Evolutionary conservation across 768 basidiomycete genomes (phyloP), one percentile per base, ranked within the genome.

Genomic region (Rhizopogon roseolus): DNA sequence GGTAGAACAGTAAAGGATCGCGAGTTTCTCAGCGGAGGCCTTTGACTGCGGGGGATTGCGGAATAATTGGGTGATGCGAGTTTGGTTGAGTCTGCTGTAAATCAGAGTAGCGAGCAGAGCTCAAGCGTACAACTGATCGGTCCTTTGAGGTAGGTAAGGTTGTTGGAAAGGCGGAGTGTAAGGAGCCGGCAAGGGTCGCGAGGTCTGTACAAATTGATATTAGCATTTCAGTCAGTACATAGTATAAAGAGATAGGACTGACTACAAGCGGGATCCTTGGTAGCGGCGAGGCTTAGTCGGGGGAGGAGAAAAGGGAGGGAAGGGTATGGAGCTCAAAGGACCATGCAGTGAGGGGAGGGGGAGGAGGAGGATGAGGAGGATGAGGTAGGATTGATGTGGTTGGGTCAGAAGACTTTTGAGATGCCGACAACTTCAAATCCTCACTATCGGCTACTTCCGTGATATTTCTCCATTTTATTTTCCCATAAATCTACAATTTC

Each of bases 161-260:
- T 60, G 58, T 68, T 58, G 56, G 59, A 59, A 54, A 57, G 60
- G 72, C 78, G 86, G 81, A 65, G 62, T 60, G 71, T 73, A 71
- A 77, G 87, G 80, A 74, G 84, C 86, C 88, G 87, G 79, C 85
- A 91, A 92, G 90, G 90, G 90, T 92, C 89, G 89, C 89, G 89
- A 92, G 90, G 81, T 81, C 86, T 90, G 64, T 39, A 36, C 44
- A 41, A 51, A 29, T 49, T 34, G 5, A n/a, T 14, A 10, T 2
- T 3, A 9, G 3, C 40, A 29, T 34, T 42, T 19, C 28, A 22
- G n/a, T 37, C 28, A 10, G 36, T 27, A 48, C 46, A 34, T 28
- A 39, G 22, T 22, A 56, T 34, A 6, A 13, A n/a, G 27, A 40
- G 19, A 6, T 19, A 19, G 17, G 25, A 62, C 73, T 17, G 52